These are phyloP conservation scores for Onygenales sp. DNA, from an alignment of 2,329 filamentous ascomycete species.

Conservation along the genomic window DNA sequence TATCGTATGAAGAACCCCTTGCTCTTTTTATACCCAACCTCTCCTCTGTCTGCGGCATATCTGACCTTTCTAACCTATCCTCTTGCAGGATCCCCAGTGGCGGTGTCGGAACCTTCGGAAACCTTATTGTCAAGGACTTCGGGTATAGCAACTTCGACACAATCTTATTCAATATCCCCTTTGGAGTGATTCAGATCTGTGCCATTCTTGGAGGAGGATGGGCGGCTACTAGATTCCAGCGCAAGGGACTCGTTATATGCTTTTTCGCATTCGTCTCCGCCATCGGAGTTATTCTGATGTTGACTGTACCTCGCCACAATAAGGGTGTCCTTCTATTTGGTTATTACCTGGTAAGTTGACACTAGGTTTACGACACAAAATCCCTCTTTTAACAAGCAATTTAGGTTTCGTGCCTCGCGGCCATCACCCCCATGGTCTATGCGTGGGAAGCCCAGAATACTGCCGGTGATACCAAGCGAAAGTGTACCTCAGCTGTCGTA, in stretches of 20 bases:
- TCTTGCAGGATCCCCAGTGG: conserved; percentile 27
- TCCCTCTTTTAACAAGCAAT: background rate
- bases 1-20: background rate
- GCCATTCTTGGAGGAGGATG: conserved; percentile 27
- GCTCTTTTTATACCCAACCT: background rate
- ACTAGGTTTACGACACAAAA: background rate
- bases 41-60: background rate
- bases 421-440: conserved; percentile 27
- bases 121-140: conserved; percentile 33
- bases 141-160: conserved; percentile 31
- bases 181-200: conserved; percentile 29
- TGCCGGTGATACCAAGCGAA: conserved; percentile 28
- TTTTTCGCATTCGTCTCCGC: conserved; percentile 29
- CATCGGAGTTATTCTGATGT: conserved; percentile 39
- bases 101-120: conserved; percentile 30
- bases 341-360: conserved; percentile 38
- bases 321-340: conserved; percentile 43
- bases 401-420: conserved; percentile 22
- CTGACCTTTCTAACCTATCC: background rate
- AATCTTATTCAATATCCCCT: conserved; percentile 35
- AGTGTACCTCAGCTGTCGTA: conserved; percentile 26
- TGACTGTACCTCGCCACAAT: conserved; percentile 38
- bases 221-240: conserved; percentile 33
- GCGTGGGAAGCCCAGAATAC: conserved; percentile 30
- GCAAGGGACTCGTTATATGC: conserved; percentile 37